Base-by-base conservation (phyloP, 1,284 basidiomycete species). In the Microbotryum silenes-acaulis region DNA sequence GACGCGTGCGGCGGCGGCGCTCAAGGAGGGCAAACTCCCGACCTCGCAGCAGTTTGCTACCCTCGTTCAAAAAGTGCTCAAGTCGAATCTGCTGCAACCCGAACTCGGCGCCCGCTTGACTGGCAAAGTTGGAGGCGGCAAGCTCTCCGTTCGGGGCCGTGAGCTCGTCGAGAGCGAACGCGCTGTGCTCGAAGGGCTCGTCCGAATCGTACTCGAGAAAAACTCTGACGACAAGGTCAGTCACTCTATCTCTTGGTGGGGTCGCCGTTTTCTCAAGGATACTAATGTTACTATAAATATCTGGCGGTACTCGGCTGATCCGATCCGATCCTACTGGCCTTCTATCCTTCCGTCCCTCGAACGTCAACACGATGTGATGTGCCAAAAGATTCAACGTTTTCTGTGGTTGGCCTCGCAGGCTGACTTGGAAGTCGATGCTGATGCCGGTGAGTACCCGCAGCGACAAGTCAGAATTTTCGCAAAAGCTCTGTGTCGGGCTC, bases 11-110 rank as follows among this genome's bases (percentile, higher is more conserved):
- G 46, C 71, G 25, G 77, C 74, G 23, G 75, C 76, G 9, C 65
- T 77, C 49, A 65, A 71, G 52, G 74, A 73, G 3, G 77, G 76
- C 59, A 78, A 78, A 62, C 64, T 78, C 8, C 74, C 74, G 10
- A 73, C 74, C 1, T 71, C 74, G 56, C 62, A 72, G 8, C 76
- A 77, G 61, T 56, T 77, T 61, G 74, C 74, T 27, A 67, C 64
- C 33, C 65, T 75, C 53, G 64, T 76, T 55, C 71, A 75, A 31
- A 61, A 74, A 45, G 62, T 75, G 51, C 64, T 76, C 56, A 63
- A 74, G n/a, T 71, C 71, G 4, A 71, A 74, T 48, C 68, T 75
- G 8, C 69, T 78, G 54, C 74, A 75, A 51, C 70, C 74, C 48
- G 69, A 72, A 18, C 71, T 75, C 31, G 73, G 70, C 7, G 47